Conservation (phyloP, 2,329 filamentous ascomycete genomes). For the Penicillium frequentans region DNA sequence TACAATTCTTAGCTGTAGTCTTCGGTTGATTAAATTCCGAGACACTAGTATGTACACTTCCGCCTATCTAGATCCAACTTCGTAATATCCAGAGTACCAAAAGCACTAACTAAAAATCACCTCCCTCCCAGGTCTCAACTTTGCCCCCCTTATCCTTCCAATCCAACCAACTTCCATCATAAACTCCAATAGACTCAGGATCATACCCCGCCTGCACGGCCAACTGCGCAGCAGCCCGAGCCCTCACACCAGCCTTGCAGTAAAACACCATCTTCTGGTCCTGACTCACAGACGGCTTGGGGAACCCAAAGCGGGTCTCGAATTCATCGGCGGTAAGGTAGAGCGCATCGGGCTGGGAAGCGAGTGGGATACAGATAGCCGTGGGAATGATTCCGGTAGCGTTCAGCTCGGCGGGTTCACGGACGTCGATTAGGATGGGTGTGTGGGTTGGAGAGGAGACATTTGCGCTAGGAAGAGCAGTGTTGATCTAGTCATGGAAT, state of each 20-base stretch:
- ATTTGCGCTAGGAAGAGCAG: slow-evolving; percentile 28
- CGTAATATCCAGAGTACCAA: background rate
- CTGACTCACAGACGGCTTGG: slow-evolving; percentile 61
- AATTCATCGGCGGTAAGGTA: slow-evolving; percentile 78
- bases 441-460: slow-evolving; percentile 27
- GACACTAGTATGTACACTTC: background rate
- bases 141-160: slow-evolving; percentile 74
- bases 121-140: slow-evolving; percentile 50
- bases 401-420: slow-evolving; percentile 48
- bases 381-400: slow-evolving; percentile 66
- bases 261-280: slow-evolving; percentile 70
- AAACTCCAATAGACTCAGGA: slow-evolving; percentile 58
- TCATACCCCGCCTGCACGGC: slow-evolving; percentile 75
- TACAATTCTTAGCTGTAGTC: background rate
- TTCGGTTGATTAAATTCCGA: background rate
- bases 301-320: slow-evolving; percentile 75
- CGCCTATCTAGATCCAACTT: background rate
- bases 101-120: slow-evolving; percentile 16
- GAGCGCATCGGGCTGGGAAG: slow-evolving; percentile 73
- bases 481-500: slow-evolving; percentile 31
- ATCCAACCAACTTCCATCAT: slow-evolving; percentile 63
- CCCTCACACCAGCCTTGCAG: slow-evolving; percentile 88
- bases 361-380: slow-evolving; percentile 79
- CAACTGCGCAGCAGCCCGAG: slow-evolving; percentile 71
- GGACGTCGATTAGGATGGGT: slow-evolving; percentile 47